Percentiles rank a stretch among this genome's conserved stretches.
phyloP scores from a whole-genome alignment of 108 stramenopile species.

The Mediolabrus comicus region DNA sequence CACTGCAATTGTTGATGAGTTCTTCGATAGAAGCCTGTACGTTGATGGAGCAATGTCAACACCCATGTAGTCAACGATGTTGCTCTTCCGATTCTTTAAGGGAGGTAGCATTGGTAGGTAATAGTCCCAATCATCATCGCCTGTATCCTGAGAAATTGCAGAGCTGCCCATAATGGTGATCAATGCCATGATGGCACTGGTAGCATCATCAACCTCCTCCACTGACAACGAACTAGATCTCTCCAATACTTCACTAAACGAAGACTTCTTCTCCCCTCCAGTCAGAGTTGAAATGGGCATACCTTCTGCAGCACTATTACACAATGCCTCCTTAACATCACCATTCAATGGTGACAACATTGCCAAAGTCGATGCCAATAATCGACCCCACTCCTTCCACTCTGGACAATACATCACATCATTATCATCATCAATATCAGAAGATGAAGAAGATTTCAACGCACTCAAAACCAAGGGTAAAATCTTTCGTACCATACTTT shows the following conservation, averaged over 20 bases:
- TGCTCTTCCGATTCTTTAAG: neutral
- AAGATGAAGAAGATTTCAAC: constrained; percentile 18
- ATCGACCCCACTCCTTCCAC: constrained; percentile 50
- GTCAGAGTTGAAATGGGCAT: constrained; percentile 2
- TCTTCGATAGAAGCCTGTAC: constrained; percentile 17
- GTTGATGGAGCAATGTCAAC: constrained; percentile 30
- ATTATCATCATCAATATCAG: neutral
- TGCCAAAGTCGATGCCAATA: constrained; percentile 26
- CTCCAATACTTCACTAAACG: constrained; percentile 4
- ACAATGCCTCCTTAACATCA: constrained; percentile 29
- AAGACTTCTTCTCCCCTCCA: neutral
- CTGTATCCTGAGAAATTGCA: neutral
- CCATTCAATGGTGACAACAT: constrained; percentile 20
- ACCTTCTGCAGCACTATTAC: constrained; percentile 36
- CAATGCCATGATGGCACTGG: constrained; percentile 35
- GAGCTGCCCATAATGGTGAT: constrained; percentile 26
- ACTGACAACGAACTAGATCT: neutral
- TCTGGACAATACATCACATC: constrained; percentile 6
- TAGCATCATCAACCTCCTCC: constrained; percentile 31
- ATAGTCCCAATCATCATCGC: constrained; percentile 19
- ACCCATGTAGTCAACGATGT: constrained; percentile 35
- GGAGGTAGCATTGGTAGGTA: constrained; percentile 38
- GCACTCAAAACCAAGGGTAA: constrained; percentile 48
- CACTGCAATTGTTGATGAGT: constrained; percentile 10
- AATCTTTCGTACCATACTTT: constrained; percentile 38